These are phyloP conservation scores for Sporisorium iseilematis-ciliati DNA, from an alignment of 1,284 basidiomycete species.

Conservation along the genomic window DNA sequence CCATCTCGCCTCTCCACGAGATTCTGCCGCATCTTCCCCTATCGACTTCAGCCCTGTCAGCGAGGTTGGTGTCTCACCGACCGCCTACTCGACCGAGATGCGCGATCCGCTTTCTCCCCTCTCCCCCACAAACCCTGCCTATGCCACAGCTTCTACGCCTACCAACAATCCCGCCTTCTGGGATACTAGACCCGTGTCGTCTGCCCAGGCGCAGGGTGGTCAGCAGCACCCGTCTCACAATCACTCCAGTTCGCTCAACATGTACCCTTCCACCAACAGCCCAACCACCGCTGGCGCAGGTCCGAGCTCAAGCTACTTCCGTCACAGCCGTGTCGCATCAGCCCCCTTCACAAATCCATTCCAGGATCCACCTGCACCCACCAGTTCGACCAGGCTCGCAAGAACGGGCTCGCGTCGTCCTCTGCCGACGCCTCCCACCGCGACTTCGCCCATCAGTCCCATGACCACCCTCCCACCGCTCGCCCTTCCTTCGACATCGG, in stretches of 20 bases:
- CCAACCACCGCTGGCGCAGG: neutral
- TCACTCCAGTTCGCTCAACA: conserved; percentile 17
- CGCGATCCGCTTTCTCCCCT: conserved; percentile 23
- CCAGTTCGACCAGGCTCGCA: conserved; percentile 1
- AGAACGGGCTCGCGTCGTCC: conserved; percentile 30
- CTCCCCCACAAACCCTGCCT: conserved; percentile 17
- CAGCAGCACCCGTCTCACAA: conserved; percentile 7
- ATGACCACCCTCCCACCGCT: conserved; percentile 8
- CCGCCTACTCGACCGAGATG: conserved; percentile 12
- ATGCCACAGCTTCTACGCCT: conserved; percentile 15
- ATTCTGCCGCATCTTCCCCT: conserved; percentile 13
- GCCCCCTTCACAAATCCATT: conserved; percentile 19
- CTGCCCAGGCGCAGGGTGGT: neutral
- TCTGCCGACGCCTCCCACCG: conserved; percentile 30
- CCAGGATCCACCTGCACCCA: conserved; percentile 15
- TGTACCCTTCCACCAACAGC: neutral
- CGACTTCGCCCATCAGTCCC: conserved; percentile 17
- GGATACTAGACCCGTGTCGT: conserved; percentile 3
- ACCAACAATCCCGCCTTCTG: conserved; percentile 2
- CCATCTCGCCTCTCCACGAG: conserved; percentile 9
- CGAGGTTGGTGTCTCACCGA: conserved; percentile 12
- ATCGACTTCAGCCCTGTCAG: conserved; percentile 10
- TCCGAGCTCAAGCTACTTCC: conserved; percentile 4
- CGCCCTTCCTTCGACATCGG: neutral
- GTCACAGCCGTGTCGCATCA: conserved; percentile 19